Conservation (phyloP, 306 rosid genomes). For the Inga laurina region DNA sequence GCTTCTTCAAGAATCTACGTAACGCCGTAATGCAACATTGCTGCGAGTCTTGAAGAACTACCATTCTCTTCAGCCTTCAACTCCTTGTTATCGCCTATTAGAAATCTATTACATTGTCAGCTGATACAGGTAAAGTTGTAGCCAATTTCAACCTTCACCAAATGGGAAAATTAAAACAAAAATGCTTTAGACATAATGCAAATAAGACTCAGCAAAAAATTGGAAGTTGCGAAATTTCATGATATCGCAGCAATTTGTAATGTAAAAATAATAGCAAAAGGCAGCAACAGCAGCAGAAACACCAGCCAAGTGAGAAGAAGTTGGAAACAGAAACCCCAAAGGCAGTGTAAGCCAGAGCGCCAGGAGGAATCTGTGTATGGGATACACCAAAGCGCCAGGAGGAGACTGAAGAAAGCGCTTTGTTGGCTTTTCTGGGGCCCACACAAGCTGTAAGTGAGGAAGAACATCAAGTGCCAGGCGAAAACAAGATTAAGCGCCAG, state of each 20-base stretch:
- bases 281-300: not conserved
- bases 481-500: conserved; percentile 56
- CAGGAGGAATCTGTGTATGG: conserved; percentile 44
- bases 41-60: conserved; percentile 56
- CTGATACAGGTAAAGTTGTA: not conserved
- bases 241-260: not conserved
- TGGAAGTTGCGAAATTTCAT: not conserved
- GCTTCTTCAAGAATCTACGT: conserved; percentile 63
- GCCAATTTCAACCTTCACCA: not conserved
- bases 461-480: conserved; percentile 59
- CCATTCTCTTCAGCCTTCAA: conserved; percentile 77
- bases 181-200: not conserved
- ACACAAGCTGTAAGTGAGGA: conserved; percentile 38
- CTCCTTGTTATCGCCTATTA: conserved; percentile 65
- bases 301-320: conserved; percentile 53
- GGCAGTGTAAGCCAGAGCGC: conserved; percentile 44
- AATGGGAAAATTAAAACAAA: not conserved
- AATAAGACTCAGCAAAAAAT: not conserved
- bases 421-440: conserved; percentile 61
- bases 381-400: not conserved
- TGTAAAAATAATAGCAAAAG: not conserved
- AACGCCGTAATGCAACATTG: conserved; percentile 74
- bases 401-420: conserved; percentile 52
- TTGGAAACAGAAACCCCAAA: conserved; percentile 39
- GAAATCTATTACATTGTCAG: conserved; percentile 23